Percentiles rank a stretch among this genome's conserved stretches.
These are phyloP conservation scores for Plasmodium chabaudi DNA, from an alignment of 169 alveolate species.

Conservation along the genomic window DNA sequence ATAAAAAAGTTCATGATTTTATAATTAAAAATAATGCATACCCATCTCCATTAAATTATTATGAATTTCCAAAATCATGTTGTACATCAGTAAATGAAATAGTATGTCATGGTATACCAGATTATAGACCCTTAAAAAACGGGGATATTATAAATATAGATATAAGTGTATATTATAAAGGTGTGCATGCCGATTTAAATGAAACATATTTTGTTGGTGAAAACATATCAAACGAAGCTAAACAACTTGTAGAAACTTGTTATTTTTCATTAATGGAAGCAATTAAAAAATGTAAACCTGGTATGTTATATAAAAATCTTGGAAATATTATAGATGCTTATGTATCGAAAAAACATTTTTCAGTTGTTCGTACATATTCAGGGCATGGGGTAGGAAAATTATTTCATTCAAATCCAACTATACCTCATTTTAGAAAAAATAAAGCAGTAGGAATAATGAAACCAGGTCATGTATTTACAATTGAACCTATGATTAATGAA, in stretches of 20 bases:
- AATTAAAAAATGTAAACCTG: slow-evolving; percentile 95
- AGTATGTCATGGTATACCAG: slow-evolving; percentile 99
- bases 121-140: slow-evolving; percentile 93
- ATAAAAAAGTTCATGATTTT: slow-evolving; percentile 94
- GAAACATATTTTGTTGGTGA: slow-evolving; percentile 98
- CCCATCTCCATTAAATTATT: slow-evolving; percentile 98
- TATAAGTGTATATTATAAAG: slow-evolving; percentile 95
- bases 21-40: slow-evolving; percentile 95
- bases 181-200: slow-evolving; percentile 96
- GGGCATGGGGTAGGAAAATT: slow-evolving; percentile 99
- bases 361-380: slow-evolving; percentile 94
- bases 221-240: slow-evolving; percentile 88
- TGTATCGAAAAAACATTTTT: slow-evolving; percentile 86
- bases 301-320: slow-evolving; percentile 96
- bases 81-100: slow-evolving; percentile 99
- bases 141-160: slow-evolving; percentile 98
- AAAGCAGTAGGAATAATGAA: slow-evolving; percentile 96
- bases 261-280: slow-evolving; percentile 93
- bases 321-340: slow-evolving; percentile 93
- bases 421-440: slow-evolving; percentile 98
- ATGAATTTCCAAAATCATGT: slow-evolving; percentile 96
- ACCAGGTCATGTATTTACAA: slow-evolving; percentile 98
- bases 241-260: slow-evolving; percentile 91
- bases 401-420: slow-evolving; percentile 97
- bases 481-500: slow-evolving; percentile 99